phyloP scores from a whole-genome alignment of 78 protist genomes.

The Anaeramoeba flamelloides region DNA sequence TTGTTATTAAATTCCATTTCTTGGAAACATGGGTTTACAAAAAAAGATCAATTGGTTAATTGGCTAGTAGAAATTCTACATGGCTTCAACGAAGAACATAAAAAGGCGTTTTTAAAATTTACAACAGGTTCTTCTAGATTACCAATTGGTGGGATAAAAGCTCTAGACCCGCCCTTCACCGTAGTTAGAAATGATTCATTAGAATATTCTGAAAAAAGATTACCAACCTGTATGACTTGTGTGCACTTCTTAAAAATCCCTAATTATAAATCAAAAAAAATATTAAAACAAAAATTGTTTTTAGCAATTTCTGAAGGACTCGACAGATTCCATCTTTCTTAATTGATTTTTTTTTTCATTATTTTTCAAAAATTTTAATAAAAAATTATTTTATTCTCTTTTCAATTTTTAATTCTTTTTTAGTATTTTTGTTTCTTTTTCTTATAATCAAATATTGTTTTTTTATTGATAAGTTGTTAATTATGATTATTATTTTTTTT shows the following conservation, averaged over 20 bases:
- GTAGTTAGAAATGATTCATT: conserved; percentile 41
- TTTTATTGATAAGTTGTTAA: too few relatives aligned
- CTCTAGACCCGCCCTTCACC: conserved; percentile 40
- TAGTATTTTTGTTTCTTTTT: too few relatives aligned
- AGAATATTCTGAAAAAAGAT: conserved; percentile 16
- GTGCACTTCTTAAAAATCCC: conserved; percentile 54
- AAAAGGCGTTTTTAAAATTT: conserved; percentile 31
- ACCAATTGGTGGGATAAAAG: conserved; percentile 42
- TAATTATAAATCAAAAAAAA: conserved; percentile 34
- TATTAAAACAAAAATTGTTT: conserved; percentile 34
- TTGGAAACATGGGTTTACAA: conserved; percentile 15
- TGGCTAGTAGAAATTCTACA: conserved; percentile 31
- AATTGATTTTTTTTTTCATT: too few relatives aligned
- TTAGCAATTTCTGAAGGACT: conserved; percentile 48
- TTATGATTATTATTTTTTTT: too few relatives aligned
- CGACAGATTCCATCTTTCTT: conserved; percentile 31
- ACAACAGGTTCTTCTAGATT: conserved; percentile 47
- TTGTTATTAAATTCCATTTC: too few relatives aligned
- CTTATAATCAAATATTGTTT: too few relatives aligned
- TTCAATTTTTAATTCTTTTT: too few relatives aligned
- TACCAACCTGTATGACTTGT: conserved; percentile 63
- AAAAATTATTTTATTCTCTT: too few relatives aligned
- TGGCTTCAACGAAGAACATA: background rate
- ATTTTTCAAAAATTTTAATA: too few relatives aligned
- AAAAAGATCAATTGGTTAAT: conserved; percentile 18